Conservation (phyloP, 2,329 filamentous ascomycete species). For the Aspergillus carbonarius region DNA sequence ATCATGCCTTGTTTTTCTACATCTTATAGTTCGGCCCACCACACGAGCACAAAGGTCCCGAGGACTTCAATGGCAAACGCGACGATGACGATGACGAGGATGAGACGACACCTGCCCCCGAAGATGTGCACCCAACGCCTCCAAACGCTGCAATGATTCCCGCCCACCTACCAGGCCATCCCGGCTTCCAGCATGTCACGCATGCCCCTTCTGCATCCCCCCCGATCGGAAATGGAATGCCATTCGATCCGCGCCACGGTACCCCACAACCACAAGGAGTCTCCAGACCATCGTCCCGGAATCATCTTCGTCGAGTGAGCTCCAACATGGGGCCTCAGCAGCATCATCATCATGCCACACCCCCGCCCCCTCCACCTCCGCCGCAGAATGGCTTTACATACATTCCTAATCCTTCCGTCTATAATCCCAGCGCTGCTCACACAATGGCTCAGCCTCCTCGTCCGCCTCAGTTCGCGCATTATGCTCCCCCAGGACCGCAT, state of each 20-base stretch:
- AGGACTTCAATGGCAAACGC: slow-evolving; percentile 80
- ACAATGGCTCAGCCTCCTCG: slow-evolving; percentile 48
- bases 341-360: slow-evolving; percentile 60
- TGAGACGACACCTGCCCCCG: slow-evolving; percentile 69
- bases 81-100: slow-evolving; percentile 79
- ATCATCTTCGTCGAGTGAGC: slow-evolving; percentile 72
- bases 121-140: slow-evolving; percentile 57
- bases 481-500: slow-evolving; percentile 39
- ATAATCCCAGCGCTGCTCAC: slow-evolving; percentile 63
- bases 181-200: slow-evolving; percentile 75
- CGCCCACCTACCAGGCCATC: slow-evolving; percentile 66
- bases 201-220: slow-evolving; percentile 86
- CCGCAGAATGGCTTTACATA: slow-evolving; percentile 73
- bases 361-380: slow-evolving; percentile 56
- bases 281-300: slow-evolving; percentile 77
- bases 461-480: slow-evolving; percentile 44
- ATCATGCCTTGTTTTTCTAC: slow-evolving; percentile 15
- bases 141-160: slow-evolving; percentile 60
- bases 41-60: slow-evolving; percentile 94
- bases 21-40: slow-evolving; percentile 76
- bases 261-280: slow-evolving; percentile 77
- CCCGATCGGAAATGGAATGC: slow-evolving; percentile 75
- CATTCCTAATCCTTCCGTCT: slow-evolving; percentile 82
- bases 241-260: slow-evolving; percentile 69
- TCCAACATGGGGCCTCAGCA: slow-evolving; percentile 69